Conservation (phyloP, 345 rosid genomes). For the Citrus mangshanensis region DNA sequence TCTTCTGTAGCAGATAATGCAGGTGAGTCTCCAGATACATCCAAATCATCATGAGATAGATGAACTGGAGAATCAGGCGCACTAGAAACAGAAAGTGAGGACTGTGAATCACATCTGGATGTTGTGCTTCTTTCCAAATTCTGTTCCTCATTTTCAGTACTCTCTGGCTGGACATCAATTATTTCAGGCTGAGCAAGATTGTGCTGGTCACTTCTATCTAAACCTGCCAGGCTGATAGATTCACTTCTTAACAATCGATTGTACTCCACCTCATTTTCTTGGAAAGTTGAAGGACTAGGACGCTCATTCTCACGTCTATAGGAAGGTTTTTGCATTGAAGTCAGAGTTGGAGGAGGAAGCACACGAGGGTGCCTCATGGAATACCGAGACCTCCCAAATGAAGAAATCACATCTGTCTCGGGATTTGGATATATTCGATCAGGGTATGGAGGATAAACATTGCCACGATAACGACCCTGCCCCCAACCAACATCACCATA, state of each 20-base stretch:
- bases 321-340: constrained; percentile 51
- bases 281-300: constrained; percentile 57
- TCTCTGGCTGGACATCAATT: constrained; percentile 28
- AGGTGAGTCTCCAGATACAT: constrained; percentile 69
- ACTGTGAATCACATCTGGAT: constrained; percentile 81
- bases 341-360: constrained; percentile 76
- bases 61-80: constrained; percentile 89
- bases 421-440: constrained; percentile 58
- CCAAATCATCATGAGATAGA: constrained; percentile 95
- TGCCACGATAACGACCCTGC: constrained; percentile 45
- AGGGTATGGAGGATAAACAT: constrained; percentile 51
- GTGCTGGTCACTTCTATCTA: constrained; percentile 44
- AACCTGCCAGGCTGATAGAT: constrained; percentile 40
- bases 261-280: constrained; percentile 40
- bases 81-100: constrained; percentile 89
- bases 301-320: constrained; percentile 50
- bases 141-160: constrained; percentile 33
- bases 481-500: constrained; percentile 75
- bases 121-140: constrained; percentile 43
- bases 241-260: constrained; percentile 41
- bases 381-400: constrained; percentile 76
- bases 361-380: constrained; percentile 93
- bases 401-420: constrained; percentile 63
- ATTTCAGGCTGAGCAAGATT: constrained; percentile 35
- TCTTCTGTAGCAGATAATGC: constrained; percentile 42